Evolutionary conservation across 768 basidiomycete genomes (phyloP).

Genomic region (Gloeophyllum trabeum): DNA sequence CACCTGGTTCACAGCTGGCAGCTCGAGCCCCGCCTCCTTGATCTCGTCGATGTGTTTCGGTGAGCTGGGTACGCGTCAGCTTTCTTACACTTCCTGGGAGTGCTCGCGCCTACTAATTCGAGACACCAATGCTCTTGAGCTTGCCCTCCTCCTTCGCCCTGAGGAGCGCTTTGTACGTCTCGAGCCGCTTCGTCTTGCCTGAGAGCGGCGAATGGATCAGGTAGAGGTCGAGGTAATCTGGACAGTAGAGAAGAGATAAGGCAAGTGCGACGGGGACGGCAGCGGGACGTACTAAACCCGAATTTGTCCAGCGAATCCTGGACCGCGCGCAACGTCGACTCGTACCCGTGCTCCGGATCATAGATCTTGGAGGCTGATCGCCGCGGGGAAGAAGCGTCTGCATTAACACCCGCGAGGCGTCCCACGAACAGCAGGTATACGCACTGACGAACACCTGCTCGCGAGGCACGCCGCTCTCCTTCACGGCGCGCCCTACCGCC

Average conservation of each 20-base stretch:
- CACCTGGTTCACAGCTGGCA: conserved; percentile 73
- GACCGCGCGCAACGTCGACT: conserved; percentile 29
- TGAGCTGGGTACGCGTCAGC: neutral
- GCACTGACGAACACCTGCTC: conserved; percentile 64
- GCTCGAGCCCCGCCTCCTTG: conserved; percentile 41
- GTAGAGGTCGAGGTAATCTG: conserved; percentile 64
- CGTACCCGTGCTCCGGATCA: conserved; percentile 15
- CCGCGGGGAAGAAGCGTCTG: no score
- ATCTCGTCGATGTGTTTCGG: conserved; percentile 67
- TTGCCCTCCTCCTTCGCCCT: conserved; percentile 55
- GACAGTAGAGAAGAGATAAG: conserved; percentile 5
- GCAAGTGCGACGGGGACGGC: neutral
- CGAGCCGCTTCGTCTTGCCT: conserved; percentile 53
- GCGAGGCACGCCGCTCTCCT: conserved; percentile 42
- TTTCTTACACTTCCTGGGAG: neutral
- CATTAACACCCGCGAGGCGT: no score
- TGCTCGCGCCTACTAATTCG: conserved; percentile 54
- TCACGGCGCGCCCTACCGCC: conserved; percentile 46
- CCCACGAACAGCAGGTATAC: conserved; percentile 13
- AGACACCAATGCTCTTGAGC: conserved; percentile 66
- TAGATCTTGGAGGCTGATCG: conserved; percentile 1
- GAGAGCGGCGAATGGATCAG: conserved; percentile 67
- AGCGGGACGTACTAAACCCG: conserved; percentile 35
- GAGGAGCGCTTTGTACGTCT: conserved; percentile 58
- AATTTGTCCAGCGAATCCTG: conserved; percentile 50